Conservation (phyloP, 2,329 filamentous ascomycete genomes). For the Fusarium sp. region DNA sequence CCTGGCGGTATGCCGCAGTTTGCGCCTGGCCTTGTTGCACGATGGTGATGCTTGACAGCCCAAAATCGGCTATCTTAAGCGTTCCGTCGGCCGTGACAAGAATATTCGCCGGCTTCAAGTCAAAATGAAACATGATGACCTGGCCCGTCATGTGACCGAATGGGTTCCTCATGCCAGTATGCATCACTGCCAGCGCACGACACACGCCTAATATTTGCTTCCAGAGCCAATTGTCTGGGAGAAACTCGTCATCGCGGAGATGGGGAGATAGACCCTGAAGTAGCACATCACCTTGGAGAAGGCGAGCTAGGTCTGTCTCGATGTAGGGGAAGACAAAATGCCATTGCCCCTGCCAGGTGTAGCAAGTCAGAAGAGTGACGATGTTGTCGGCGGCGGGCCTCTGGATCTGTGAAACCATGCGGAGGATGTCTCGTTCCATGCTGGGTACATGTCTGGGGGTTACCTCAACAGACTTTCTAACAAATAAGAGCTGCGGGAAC, state of each 20-base stretch:
- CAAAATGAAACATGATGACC: conserved; percentile 5
- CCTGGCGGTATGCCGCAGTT: neutral
- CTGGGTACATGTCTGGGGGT: neutral
- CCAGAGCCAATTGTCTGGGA: conserved; percentile 5
- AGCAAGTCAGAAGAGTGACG: conserved; percentile 3
- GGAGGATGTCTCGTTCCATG: neutral
- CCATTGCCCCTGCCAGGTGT: neutral
- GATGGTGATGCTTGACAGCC: neutral
- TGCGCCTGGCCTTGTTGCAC: neutral
- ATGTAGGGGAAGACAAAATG: conserved; percentile 11
- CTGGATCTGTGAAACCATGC: neutral
- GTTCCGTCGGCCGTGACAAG: conserved; percentile 2
- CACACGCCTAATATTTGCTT: conserved; percentile 7
- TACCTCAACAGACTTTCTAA: neutral
- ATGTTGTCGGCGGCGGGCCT: neutral
- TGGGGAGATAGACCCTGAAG: neutral
- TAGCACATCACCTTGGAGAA: neutral
- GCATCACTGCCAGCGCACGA: neutral
- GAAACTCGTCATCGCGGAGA: neutral
- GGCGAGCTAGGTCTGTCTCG: neutral
- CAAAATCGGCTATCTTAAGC: conserved; percentile 19
- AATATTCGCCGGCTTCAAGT: conserved; percentile 19
- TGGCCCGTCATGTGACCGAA: neutral
- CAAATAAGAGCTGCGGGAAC: neutral
- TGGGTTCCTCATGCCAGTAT: neutral